Base-by-base conservation (phyloP, 164 flowering plant species). In the Magnolia changhungtana region DNA sequence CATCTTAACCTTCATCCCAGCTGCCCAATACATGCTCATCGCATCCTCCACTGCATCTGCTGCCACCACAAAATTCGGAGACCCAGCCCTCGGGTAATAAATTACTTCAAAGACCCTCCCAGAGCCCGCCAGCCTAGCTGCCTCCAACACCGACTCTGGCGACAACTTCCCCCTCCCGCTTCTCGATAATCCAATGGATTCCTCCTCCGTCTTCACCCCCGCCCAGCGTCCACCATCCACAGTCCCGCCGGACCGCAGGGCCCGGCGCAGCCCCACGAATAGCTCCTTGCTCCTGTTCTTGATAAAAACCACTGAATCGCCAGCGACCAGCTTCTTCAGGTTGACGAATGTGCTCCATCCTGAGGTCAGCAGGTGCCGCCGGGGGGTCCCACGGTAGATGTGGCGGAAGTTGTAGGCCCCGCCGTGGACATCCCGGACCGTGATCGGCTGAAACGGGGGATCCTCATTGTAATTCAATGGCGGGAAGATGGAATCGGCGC, bases 311-410 rank as follows among this genome's bases (percentile, higher is more conserved):
- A 88, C 95, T 0, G 93, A 85, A 72, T 94, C 98, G 0, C 96
- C 97, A 0, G 95, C 91, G 0, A 88, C 81, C 3, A 94, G 86
- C 83, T 84, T 89, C 89, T 92, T 92, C 9, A 69, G 5, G 76
- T 92, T 91, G 19, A 94, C 98, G 72, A 92, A 94, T 88, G 85
- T 88, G 80, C 94, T 92, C 98, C 98, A 94, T 0, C 98, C 98
- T 2, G 97, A 92, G 13, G 96, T 94, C 8, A 94, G 78, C 81
- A 94, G 76, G 72, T 94, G 97, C 70, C 97, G 84, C 27, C 92
- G 80, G 1, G 98, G 97, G 50, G 98, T 91, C 8, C 97, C 97
- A 0, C 98, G 88, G 77, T 83, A 91, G 8, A 86, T 85, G 64
- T 85, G 88, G 19, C 89, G 82, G 69, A 94, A 94, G n/a, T 83